Evolutionary conservation across 352 stramenopile genomes (phyloP), one percentile per base, ranked within the genome.

Genomic region (Achlya hypogyna): DNA sequence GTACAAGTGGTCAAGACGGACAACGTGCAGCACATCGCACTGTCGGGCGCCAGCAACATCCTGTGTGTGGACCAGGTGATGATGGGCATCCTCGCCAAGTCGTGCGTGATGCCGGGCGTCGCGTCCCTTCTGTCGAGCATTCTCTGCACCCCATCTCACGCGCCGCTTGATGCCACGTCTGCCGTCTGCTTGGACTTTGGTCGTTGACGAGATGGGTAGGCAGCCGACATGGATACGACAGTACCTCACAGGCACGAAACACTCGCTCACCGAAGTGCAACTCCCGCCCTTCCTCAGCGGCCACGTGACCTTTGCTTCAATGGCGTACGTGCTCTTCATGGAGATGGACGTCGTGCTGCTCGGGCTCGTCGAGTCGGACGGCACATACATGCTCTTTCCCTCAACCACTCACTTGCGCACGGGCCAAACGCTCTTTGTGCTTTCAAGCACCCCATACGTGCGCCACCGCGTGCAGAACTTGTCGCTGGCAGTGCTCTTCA

Each of bases 61-160:
- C 70, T 93, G 18, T 95, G 86, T 47, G 65, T 93, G 16, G 79
- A 95, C 52, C 81, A 93, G 45, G 60, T 95, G 2, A 81, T 82
- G 29, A 71, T 92, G 22, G 77, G 81, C 1, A 76, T 95, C 40
- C 78, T 91, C 16, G 86, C 77, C 0, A 93, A 91, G 49, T 86
- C 78, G 47, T 64, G 87, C 32, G 84, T 85, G 74, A 89, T 91
- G 28, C 75, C 71, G 35, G 86, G 86, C 0, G 31, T 95, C 0
- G 87, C 84, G 18, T 76, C 86, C 0, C 86, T 93, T n/a, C 53
- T 95, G 12, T 77, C 78, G 12, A 95, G 92, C 38, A 72, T 93
- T 54, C 69, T 92, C 10, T 74, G 86, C 51, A 79, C 77, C 3
- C 10, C 31, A 1, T 9, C 12, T 45, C 38, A 27, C 18, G n/a